Conservation (phyloP, 371 early-diverging fungal genomes). For the Circinella minor region DNA sequence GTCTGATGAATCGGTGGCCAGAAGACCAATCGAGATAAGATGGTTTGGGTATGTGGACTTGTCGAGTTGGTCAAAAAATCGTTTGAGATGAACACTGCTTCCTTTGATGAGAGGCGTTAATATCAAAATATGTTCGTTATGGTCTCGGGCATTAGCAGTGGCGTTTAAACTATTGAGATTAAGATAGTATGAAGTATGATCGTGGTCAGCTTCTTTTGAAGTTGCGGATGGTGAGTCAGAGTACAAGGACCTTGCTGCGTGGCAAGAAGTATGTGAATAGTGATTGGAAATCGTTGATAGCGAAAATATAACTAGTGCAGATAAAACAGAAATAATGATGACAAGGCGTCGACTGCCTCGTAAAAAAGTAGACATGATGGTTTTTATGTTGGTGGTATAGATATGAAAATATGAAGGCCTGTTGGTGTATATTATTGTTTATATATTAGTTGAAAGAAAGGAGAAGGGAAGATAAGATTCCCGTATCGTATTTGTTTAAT, state of each 20-base stretch:
- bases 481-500: too few relatives aligned
- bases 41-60: slow-evolving; percentile 44
- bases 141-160: slow-evolving; percentile 13
- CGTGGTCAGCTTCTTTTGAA: background rate
- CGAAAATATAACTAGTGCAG: slow-evolving; percentile 9
- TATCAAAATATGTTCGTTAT: slow-evolving; percentile 27
- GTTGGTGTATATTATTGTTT: background rate
- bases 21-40: slow-evolving; percentile 47
- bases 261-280: slow-evolving; percentile 11
- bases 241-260: slow-evolving; percentile 14
- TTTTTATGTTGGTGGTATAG: background rate
- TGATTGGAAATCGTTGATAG: background rate
- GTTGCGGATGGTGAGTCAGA: background rate
- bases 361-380: slow-evolving; percentile 11
- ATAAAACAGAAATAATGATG: slow-evolving; percentile 10
- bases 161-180: slow-evolving; percentile 28
- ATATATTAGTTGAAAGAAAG: background rate
- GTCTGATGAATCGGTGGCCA: slow-evolving; percentile 28
- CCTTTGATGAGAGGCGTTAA: slow-evolving; percentile 38
- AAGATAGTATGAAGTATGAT: slow-evolving; percentile 15
- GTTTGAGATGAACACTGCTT: slow-evolving; percentile 32
- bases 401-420: too few relatives aligned
- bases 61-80: slow-evolving; percentile 50
- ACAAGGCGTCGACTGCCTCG: slow-evolving; percentile 23
- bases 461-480: background rate